These are phyloP conservation scores for Chamaecyparis obtusa DNA, from an alignment of 75 land plant genomes.

Conservation along the genomic window DNA sequence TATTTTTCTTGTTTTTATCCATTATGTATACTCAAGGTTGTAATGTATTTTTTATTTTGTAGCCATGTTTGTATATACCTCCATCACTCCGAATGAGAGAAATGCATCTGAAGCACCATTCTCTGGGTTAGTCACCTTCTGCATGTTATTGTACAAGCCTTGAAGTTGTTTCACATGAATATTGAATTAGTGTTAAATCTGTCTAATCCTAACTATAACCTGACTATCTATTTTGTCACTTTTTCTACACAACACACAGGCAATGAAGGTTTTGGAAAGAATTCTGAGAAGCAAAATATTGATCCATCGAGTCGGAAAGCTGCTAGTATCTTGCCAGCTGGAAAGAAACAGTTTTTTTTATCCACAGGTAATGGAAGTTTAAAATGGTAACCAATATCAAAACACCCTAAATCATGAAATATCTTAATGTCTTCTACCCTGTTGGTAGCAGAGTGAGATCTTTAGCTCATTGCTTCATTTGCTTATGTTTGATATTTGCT, in stretches of 20 bases:
- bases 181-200: not conserved
- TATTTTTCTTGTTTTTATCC: not conserved
- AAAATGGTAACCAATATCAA: not conserved
- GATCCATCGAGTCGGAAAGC: not conserved
- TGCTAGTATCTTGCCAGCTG: not conserved
- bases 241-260: not conserved
- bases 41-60: not conserved
- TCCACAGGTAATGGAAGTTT: not conserved
- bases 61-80: constrained; percentile 2
- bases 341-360: not conserved
- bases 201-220: not conserved
- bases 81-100: constrained; percentile 10
- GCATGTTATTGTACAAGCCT: not conserved
- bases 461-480: not conserved
- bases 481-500: not conserved
- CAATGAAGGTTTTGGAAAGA: not conserved
- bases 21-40: not conserved
- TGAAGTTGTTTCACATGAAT: not conserved
- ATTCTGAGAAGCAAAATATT: not conserved
- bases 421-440: not conserved
- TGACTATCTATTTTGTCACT: not conserved
- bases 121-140: constrained; percentile 1
- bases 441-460: not conserved
- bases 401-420: not conserved
- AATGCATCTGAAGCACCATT: not conserved